Evolutionary conservation across 306 rosid genomes (phyloP), one percentile per base, ranked within the genome.

Genomic region (Bauhinia variegata): DNA sequence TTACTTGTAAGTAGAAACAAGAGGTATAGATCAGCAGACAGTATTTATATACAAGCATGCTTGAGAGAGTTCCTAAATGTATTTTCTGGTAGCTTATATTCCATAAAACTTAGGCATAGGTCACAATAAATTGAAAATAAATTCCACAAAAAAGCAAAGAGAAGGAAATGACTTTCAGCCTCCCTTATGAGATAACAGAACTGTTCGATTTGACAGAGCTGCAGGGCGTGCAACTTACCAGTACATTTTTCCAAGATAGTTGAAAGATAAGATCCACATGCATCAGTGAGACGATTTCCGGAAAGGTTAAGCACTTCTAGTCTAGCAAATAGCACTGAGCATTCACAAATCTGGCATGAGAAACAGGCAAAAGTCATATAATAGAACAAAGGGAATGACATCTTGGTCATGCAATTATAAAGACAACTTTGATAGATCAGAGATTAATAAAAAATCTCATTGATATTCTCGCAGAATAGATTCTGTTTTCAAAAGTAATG

Each of bases 281-380:
- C 93, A 77, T 93, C 96, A 32, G 98, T 88, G 48, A 93, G 96
- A 69, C 91, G 96, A 66, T 93, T 93, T 67, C 96, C 95, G 65
- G 97, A 88, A 55, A 93, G 65, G 82, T 93, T 88, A 7, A 93
- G 96, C 65, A 88, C 91, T 89, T 86, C 96, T 36, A 89, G 78
- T 49, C 97, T 86, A 78, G 87, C 63, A 78, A 84, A 88, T 30
- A 93, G 85, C 56, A 70, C 72, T 37, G 97, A 81, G 78, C 97
- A 89, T 70, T 88, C 88, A 71, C 97, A 84, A 80, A 93, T 90
- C 97, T 93, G 89, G 75, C 49, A 74, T 23, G 73, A 41, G 50
- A 53, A 13, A 60, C 23, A 65, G 43, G 15, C 59, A 46, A 42
- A 32, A n/a, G 55, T 14, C 66, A 43, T 43, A 14, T 14, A 70